Percentiles rank a stretch among this genome's conserved stretches.
phyloP scores from a whole-genome alignment of 2,329 filamentous ascomycete species.

The Aspergillus proliferans region DNA sequence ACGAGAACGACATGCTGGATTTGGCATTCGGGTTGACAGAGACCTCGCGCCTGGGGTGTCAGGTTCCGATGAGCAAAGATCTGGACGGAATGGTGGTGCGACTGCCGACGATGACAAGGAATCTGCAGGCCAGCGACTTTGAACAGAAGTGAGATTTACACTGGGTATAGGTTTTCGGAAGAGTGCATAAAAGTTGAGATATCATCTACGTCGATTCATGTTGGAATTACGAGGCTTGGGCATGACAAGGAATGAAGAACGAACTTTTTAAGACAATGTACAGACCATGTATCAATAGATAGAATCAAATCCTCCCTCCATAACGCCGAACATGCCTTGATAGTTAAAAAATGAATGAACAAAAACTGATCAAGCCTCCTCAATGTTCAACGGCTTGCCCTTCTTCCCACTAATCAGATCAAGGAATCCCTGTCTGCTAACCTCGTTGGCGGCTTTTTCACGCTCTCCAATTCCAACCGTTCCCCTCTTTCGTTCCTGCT shows the following conservation, averaged over 20 bases:
- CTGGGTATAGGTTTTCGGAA: not conserved
- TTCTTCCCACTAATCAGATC: constrained; percentile 68
- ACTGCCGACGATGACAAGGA: constrained; percentile 88
- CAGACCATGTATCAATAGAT: constrained; percentile 5
- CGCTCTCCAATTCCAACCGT: constrained; percentile 72
- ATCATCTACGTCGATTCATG: not conserved
- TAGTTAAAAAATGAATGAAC: constrained; percentile 1
- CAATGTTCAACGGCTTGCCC: constrained; percentile 43
- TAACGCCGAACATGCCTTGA: constrained; percentile 32
- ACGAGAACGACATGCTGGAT: constrained; percentile 87
- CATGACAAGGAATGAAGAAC: constrained; percentile 20
- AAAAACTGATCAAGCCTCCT: constrained; percentile 32
- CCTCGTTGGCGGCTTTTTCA: constrained; percentile 85
- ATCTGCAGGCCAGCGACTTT: constrained; percentile 93
- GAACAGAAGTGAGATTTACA: constrained; percentile 35
- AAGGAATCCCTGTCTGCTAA: constrained; percentile 94
- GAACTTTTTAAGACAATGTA: constrained; percentile 16
- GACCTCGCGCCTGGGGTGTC: constrained; percentile 77
- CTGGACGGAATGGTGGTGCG: constrained; percentile 79
- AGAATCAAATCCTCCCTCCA: constrained; percentile 10
- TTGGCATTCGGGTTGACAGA: constrained; percentile 85
- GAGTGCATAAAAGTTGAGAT: too few relatives aligned
- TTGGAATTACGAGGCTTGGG: constrained; percentile 2
- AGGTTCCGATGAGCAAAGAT: constrained; percentile 86
- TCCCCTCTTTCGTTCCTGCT: constrained; percentile 60